Percentiles rank a stretch among this genome's conserved stretches.
phyloP scores from a whole-genome alignment of 495 filamentous ascomycete genomes.

The Recurvomyces mirabilis region DNA sequence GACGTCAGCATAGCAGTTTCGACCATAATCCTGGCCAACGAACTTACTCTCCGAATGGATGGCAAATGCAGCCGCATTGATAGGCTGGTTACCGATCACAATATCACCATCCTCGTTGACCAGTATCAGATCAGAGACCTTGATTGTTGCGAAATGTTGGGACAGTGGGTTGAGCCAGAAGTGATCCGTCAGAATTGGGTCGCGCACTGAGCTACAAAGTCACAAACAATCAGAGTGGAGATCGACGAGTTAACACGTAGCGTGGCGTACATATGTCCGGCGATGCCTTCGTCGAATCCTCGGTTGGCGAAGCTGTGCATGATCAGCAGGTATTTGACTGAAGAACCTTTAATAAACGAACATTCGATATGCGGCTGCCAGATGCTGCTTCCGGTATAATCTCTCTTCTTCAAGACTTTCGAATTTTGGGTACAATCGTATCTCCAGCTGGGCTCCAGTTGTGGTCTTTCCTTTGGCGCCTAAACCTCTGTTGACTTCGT shows the following conservation, averaged over 20 bases:
- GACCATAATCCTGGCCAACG: no score
- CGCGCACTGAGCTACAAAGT: no score
- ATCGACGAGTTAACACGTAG: no score
- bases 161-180: constrained; percentile 47
- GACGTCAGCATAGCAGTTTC: no score
- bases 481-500: no score
- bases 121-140: constrained; percentile 41
- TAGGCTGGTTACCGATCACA: constrained; percentile 39
- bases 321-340: no score
- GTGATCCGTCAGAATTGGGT: constrained; percentile 39
- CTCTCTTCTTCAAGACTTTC: constrained; percentile 48
- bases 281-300: constrained; percentile 60
- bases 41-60: constrained; percentile 56
- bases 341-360: constrained; percentile 49
- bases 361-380: constrained; percentile 60
- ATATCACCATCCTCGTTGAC: constrained; percentile 42
- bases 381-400: constrained; percentile 57
- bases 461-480: constrained; percentile 26
- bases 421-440: constrained; percentile 41
- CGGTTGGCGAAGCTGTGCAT: neutral
- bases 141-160: constrained; percentile 46
- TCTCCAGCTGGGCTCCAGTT: constrained; percentile 25
- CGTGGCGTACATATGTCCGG: constrained; percentile 52
- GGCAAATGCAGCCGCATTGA: constrained; percentile 59
- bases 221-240: no score